Conservation (phyloP, 352 stramenopile genomes). For the Globisporangium rhizosaccharum region DNA sequence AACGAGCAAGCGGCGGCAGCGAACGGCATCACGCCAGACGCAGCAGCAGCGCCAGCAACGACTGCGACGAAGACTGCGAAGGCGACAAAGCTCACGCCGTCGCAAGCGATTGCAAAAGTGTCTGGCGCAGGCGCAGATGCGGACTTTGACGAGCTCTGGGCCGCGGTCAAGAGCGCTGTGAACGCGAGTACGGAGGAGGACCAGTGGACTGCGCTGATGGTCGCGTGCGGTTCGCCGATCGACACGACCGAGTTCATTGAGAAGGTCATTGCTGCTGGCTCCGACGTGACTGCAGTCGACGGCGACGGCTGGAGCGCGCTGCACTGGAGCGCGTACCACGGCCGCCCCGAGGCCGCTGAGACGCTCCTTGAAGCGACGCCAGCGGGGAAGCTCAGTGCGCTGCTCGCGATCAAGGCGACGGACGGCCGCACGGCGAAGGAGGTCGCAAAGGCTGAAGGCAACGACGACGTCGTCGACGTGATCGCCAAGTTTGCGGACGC, state of each 20-base stretch:
- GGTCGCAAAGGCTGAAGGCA: slow-evolving; percentile 63
- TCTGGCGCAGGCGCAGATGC: slow-evolving; percentile 57
- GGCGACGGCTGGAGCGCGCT: slow-evolving; percentile 77
- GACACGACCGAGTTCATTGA: slow-evolving; percentile 80
- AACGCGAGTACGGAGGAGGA: slow-evolving; percentile 69
- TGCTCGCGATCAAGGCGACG: slow-evolving; percentile 46
- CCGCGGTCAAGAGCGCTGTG: slow-evolving; percentile 45
- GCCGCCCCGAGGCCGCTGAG: slow-evolving; percentile 64
- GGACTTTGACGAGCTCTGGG: slow-evolving; percentile 70
- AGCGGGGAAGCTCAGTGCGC: slow-evolving; percentile 22
- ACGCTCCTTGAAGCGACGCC: slow-evolving; percentile 40
- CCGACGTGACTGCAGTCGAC: slow-evolving; percentile 54
- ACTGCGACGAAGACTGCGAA: slow-evolving; percentile 19
- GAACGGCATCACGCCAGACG: slow-evolving; percentile 15
- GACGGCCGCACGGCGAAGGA: slow-evolving; percentile 65
- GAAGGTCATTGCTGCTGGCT: slow-evolving; percentile 46
- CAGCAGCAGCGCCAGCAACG: slow-evolving; percentile 4
- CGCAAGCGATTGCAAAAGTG: slow-evolving; percentile 56
- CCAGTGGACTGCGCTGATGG: slow-evolving; percentile 81
- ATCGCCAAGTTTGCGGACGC: slow-evolving; percentile 31
- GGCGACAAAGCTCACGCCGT: slow-evolving; percentile 24
- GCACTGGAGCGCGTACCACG: slow-evolving; percentile 83
- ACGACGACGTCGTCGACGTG: slow-evolving; percentile 62
- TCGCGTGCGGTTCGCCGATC: slow-evolving; percentile 70
- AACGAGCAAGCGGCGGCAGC: slow-evolving; percentile 41